Base-by-base conservation (phyloP, 225 moss, liverwort and hornwort species). In the Ulota crispa region DNA sequence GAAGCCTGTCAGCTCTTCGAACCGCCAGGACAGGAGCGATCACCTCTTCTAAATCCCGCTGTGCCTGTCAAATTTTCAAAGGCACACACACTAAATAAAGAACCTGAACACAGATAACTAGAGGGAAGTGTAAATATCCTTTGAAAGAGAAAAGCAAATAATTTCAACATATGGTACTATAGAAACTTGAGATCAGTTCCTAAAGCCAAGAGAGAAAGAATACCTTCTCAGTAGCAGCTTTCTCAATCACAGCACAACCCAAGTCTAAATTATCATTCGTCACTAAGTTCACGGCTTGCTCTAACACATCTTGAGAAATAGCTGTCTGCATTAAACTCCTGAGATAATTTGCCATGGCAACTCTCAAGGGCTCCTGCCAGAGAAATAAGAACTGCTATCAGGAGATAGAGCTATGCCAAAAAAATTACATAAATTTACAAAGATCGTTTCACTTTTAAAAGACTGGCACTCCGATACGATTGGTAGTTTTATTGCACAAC, bases 201-300 rank as follows among this genome's bases (percentile, higher is more conserved):
- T 65, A 79, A 53, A 30, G 31, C 9, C 54, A 85, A 62, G 55
- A 80, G 30, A 31, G 21, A 76, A 55, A 78, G 64, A 30, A 71
- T 82, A 94, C 96, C 94, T 96, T 96, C 89, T 96, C 96, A 61
- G 92, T 96, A 19, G 97, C 95, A 84, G 95, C 94, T 85, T 98
- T 95, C 83, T 98, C 95, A 80, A 98, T 95, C 72, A 95, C 97
- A 72, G 95, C 95, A 86, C 95, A 98, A 34, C 97, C 97, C 68
- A 98, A 86, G 84, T 95, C 95, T 60, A 98, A 89, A 77, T 98
- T 98, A 81, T 98, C 97, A 82, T 95, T 95, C 26, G 97, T 98
- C 64, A 98, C 92, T 81, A 98, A 83, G 78, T 94, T 94, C 55
- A 98, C 97, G 39, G 95, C 93, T 89, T 94, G 94, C 77, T 95